A percentile compares a stretch with the other conserved stretches of the same genome.
phyloP scores from a whole-genome alignment of 345 rosid species.

The Populus deltoides region DNA sequence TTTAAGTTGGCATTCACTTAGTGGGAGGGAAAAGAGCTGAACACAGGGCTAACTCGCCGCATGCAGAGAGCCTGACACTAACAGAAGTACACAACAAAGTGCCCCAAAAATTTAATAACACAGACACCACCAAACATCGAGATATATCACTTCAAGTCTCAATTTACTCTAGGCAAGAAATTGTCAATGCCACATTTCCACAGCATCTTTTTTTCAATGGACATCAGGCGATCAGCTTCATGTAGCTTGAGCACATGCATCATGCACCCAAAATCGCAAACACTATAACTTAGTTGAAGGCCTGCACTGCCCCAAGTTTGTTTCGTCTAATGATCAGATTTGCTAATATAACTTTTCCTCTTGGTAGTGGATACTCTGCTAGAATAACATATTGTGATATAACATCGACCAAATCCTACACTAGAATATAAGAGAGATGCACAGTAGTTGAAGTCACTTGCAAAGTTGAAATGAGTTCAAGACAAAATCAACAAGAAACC shows the following conservation, averaged over 20 bases:
- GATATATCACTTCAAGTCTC: too few relatives aligned
- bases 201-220: not conserved
- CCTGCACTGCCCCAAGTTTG: not conserved
- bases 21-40: not conserved
- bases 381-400: not conserved
- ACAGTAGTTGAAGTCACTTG: not conserved
- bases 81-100: too few relatives aligned
- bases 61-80: not conserved
- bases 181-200: not conserved
- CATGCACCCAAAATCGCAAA: not conserved
- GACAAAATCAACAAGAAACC: not conserved
- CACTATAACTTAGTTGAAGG: not conserved
- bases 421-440: not conserved
- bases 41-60: not conserved
- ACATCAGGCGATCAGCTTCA: not conserved
- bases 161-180: not conserved
- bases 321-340: not conserved
- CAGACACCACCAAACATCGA: too few relatives aligned
- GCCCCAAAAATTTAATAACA: too few relatives aligned
- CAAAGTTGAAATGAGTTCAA: not conserved
- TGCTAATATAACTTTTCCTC: not conserved
- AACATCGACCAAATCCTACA: not conserved
- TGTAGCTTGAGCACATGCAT: not conserved
- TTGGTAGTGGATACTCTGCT: not conserved
- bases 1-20: not conserved